Base-by-base conservation (phyloP, 306 rosid genomes). In the Cicer pinnatifidum region DNA sequence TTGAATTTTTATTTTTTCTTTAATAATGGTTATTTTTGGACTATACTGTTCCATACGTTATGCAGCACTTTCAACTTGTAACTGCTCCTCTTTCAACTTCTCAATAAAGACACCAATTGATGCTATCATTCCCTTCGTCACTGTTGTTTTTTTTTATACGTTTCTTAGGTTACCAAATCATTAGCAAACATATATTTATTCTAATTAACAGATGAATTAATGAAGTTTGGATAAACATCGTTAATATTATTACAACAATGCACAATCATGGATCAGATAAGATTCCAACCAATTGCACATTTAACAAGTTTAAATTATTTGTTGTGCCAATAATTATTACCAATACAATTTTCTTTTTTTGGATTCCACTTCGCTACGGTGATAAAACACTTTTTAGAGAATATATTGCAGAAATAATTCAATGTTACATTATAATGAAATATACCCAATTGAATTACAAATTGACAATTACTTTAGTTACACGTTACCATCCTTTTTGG, bases 111-210 rank as follows among this genome's bases (percentile, higher is more conserved):
- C 85, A 81, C 4, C 73, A 20, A 13, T 70, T 64, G 79, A 61
- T 85, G 82, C 46, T 69, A 71, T 85, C 89, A 80, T 77, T 75
- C 80, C 81, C 83, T 78, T 78, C 83, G 77, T 84, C 88, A 84
- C 77, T 46, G 0, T 58, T 58, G 1, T 20, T 1, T 19, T 50
- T 75, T 19, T 50, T 75, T 51, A 53, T 81, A 70, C 76, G 81
- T 65, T 81, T 48, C 79, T 57, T 74, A 70, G 83, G 69, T 65
- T 65, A 81, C 88, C 83, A 81, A 84, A 81, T 78, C 81, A 84
- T 76, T 69, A 72, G 71, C 69, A 17, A 7, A 43, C 11, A 69
- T 57, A 63, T 40, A 74, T 52, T 12, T 54, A 56, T 64, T 57
- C 5, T 33, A 23, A 28, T 28, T 28, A 28, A 3, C 0, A 2